Evolutionary conservation across 106 monocot species (phyloP).

Genomic region (Dioscorea alata): DNA sequence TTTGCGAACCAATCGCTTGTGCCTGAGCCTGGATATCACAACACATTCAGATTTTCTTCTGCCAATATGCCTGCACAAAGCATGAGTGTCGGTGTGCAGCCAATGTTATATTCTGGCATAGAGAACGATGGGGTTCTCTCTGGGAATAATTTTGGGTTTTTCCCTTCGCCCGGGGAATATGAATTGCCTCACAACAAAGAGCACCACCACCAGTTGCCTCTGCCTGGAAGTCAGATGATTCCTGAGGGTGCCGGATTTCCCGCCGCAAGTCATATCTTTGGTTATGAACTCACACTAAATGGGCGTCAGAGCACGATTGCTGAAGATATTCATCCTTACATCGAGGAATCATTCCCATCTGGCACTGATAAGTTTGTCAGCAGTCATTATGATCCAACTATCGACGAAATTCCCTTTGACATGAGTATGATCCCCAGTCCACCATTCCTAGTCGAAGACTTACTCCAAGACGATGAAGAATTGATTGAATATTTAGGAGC

Average conservation of each 20-base stretch:
- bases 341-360: slow-evolving; percentile 43
- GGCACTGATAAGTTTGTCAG: slow-evolving; percentile 53
- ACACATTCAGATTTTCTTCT: slow-evolving; percentile 6
- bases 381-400: slow-evolving; percentile 35
- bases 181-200: slow-evolving; percentile 29
- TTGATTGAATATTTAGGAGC: slow-evolving; percentile 80
- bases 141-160: slow-evolving; percentile 20
- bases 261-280: slow-evolving; percentile 29
- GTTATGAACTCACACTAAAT: slow-evolving; percentile 24
- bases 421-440: slow-evolving; percentile 48
- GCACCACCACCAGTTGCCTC: slow-evolving; percentile 10
- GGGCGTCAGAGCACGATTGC: slow-evolving; percentile 24
- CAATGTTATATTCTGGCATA: slow-evolving; percentile 14
- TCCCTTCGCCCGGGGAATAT: slow-evolving; percentile 22
- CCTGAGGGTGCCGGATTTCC: slow-evolving; percentile 22
- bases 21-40: slow-evolving; percentile 15
- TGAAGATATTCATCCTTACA: slow-evolving; percentile 33
- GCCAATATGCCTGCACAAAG: slow-evolving; percentile 24
- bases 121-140: slow-evolving; percentile 17
- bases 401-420: slow-evolving; percentile 39
- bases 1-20: slow-evolving; percentile 18
- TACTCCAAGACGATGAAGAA: slow-evolving; percentile 58
- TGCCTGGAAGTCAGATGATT: slow-evolving; percentile 20
- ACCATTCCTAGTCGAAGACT: slow-evolving; percentile 49
- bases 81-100: slow-evolving; percentile 24